Evolutionary conservation across 2,329 filamentous ascomycete species (phyloP).

Genomic region (Claviceps quebecensis): DNA sequence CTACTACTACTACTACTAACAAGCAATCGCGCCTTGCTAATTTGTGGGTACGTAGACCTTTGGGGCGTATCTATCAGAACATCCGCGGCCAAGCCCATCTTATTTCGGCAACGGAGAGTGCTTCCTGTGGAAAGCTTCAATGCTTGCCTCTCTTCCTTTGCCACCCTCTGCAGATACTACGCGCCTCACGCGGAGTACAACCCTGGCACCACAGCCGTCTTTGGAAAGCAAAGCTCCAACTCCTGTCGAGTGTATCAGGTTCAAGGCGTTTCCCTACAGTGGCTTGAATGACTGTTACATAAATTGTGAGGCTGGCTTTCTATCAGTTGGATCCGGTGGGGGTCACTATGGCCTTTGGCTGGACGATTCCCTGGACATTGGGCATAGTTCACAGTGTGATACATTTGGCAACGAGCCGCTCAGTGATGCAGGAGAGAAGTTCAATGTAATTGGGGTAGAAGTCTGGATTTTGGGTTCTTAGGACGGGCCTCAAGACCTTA

Average conservation of each 20-base stretch:
- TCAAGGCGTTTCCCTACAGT: conserved; percentile 94
- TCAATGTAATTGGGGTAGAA: conserved; percentile 81
- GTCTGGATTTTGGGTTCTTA: conserved; percentile 71
- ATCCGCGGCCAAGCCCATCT: conserved; percentile 63
- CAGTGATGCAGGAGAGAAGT: conserved; percentile 86
- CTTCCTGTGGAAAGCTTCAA: conserved; percentile 53
- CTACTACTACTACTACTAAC: conserved; percentile 3
- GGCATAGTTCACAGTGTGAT: conserved; percentile 68
- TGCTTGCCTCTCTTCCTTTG: conserved; percentile 37
- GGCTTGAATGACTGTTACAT: conserved; percentile 96
- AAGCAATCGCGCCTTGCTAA: background rate
- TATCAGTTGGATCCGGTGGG: conserved; percentile 78
- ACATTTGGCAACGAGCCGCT: conserved; percentile 93
- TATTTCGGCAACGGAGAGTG: conserved; percentile 97
- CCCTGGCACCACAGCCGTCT: conserved; percentile 14
- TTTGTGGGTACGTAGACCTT: conserved; percentile 44
- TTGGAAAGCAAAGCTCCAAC: conserved; percentile 12
- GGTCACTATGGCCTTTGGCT: conserved; percentile 92
- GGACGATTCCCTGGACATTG: conserved; percentile 69
- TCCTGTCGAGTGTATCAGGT: conserved; percentile 61
- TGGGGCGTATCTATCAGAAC: conserved; percentile 85
- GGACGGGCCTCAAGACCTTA: conserved; percentile 1
- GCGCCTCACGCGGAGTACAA: conserved; percentile 28
- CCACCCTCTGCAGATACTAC: conserved; percentile 39
- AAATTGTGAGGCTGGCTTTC: conserved; percentile 71